phyloP scores from a whole-genome alignment of 2,329 filamentous ascomycete species.

The Alternaria hordeiaustralica region DNA sequence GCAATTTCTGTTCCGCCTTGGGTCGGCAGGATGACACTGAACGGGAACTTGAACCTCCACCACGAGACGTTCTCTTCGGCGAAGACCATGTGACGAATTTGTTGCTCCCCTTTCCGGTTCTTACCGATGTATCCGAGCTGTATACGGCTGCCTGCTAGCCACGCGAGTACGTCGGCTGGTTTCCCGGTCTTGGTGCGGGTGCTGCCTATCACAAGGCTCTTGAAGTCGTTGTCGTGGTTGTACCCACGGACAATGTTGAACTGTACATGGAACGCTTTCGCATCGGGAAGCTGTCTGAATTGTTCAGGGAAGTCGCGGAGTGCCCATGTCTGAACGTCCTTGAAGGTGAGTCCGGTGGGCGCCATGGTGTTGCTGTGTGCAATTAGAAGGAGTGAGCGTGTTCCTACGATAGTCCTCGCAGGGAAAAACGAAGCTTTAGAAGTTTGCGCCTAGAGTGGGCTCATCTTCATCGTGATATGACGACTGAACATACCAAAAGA shows the following conservation, averaged over 20 bases:
- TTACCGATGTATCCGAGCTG: neutral
- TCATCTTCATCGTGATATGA: neutral
- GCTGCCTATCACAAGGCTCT: neutral
- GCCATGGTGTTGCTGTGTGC: neutral
- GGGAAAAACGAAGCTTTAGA: neutral
- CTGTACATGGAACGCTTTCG: neutral
- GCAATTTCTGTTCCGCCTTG: neutral
- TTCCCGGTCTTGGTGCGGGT: neutral
- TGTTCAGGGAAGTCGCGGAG: neutral
- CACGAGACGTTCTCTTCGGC: neutral
- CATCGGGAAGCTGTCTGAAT: neutral
- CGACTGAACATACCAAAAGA: neutral
- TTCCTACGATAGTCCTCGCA: neutral
- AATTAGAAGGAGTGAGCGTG: neutral
- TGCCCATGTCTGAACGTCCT: neutral
- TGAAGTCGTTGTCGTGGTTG: neutral
- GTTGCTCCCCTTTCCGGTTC: neutral
- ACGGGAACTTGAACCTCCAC: neutral
- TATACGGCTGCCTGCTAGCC: neutral
- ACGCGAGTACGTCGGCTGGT: rapidly evolving
- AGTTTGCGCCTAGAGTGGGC: neutral
- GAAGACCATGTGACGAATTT: neutral
- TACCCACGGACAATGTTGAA: neutral
- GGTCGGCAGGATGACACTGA: neutral
- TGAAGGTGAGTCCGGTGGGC: neutral